phyloP scores from a whole-genome alignment of 345 rosid genomes.

The Abelmoschus esculentus region DNA sequence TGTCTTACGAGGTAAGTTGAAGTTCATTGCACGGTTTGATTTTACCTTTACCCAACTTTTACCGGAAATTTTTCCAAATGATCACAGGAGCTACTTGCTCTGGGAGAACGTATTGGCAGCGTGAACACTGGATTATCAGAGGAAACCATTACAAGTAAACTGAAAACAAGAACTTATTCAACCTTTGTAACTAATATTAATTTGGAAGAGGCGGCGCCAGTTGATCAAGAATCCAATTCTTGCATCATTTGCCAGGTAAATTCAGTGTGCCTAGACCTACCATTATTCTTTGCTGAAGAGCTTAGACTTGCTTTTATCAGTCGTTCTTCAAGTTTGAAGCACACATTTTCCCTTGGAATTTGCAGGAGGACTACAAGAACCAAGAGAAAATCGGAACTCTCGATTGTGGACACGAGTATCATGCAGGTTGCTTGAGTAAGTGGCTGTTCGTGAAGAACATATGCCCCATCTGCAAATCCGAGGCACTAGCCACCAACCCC shows the following conservation, averaged over 20 bases:
- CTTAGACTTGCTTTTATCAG: not conserved
- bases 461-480: slow-evolving; percentile 35
- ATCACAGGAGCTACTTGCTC: slow-evolving; percentile 72
- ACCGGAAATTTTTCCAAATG: not conserved
- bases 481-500: slow-evolving; percentile 1
- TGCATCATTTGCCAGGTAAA: slow-evolving; percentile 72
- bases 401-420: slow-evolving; percentile 76
- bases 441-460: slow-evolving; percentile 79
- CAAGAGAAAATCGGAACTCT: slow-evolving; percentile 53
- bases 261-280: not conserved
- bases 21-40: not conserved
- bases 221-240: slow-evolving; percentile 48
- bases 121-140: slow-evolving; percentile 78
- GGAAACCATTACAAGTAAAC: slow-evolving; percentile 33
- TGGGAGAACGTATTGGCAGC: slow-evolving; percentile 70
- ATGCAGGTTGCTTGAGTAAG: slow-evolving; percentile 70
- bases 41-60: not conserved
- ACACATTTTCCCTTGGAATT: not conserved
- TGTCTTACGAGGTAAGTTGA: slow-evolving; percentile 73
- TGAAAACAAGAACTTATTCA: slow-evolving; percentile 45
- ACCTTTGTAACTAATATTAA: slow-evolving; percentile 31
- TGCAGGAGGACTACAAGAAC: slow-evolving; percentile 57
- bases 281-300: not conserved
- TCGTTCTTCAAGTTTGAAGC: not conserved
- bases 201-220: slow-evolving; percentile 47